Base-by-base conservation (phyloP, 139 green algal species). In the Chlorella sp. region DNA sequence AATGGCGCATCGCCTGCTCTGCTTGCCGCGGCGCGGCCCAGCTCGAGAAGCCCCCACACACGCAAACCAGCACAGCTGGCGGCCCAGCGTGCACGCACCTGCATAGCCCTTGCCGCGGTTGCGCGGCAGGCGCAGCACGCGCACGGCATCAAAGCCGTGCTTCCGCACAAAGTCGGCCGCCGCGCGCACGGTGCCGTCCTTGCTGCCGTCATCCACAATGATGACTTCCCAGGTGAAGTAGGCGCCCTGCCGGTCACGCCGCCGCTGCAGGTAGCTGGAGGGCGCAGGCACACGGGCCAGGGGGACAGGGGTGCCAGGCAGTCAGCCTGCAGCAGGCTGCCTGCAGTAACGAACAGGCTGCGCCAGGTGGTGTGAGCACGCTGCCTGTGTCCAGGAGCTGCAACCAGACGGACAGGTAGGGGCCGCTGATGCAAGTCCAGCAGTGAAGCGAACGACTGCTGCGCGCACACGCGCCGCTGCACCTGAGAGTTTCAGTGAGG, bases 141-240 rank as follows among this genome's bases (percentile, higher is more conserved):
- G 92, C 54, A 99, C 91, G 0, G 90, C 87, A 80, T 98, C 95
- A 44, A 95, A 77, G 54, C 96, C 92, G 46, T 95, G 85, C 73
- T 88, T 85, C 38, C 88, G 82, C 0, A 95, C 90, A 88, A 92
- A 98, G 30, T 91, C 82, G 34, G 90, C 89, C 17, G 90, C 95
- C 4, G 92, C 88, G 0, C 75, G 43, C 28, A 75, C 81, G 4
- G 97, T 99, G 58, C 65, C 85, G 75, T 99, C 97, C 30, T 64
- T 91, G 90, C 93, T 98, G 76, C 97, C 97, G 70, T 99, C 97
- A 82, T 99, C 97, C 44, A 99, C 97, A 8, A 99, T 89, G 43
- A 99, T 92, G 9, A 99, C 88, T 81, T 99, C 96, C 43, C 94
- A 98, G 0, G 95, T 97, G 85, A 98, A 98, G 40, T 91, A 84